A percentile compares a stretch with the other conserved stretches of the same genome.
phyloP scores from a whole-genome alignment of 2,329 filamentous ascomycete genomes.

The Cladosporium velox region DNA sequence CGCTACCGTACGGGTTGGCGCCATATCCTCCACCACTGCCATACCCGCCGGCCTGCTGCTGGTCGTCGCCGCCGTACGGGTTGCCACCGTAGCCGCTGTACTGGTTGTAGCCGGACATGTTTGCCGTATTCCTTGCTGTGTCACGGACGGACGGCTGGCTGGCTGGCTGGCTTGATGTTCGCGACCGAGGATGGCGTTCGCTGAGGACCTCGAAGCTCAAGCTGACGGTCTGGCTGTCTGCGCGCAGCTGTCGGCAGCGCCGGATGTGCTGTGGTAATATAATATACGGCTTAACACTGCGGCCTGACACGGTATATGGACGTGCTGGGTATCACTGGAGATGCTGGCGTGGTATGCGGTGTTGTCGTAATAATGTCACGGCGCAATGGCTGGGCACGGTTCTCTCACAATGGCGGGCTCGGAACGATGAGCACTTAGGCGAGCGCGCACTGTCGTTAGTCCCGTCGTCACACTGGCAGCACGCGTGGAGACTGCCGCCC shows the following conservation, averaged over 20 bases:
- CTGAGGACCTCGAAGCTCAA: constrained; percentile 19
- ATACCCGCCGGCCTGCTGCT: constrained; percentile 29
- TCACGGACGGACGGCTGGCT: background rate
- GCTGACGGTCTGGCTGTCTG: background rate
- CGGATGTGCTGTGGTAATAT: constrained; percentile 3
- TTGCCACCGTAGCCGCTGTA: constrained; percentile 62
- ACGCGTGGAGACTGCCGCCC: background rate
- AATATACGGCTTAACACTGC: background rate
- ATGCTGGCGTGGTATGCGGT: background rate
- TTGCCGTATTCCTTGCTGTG: constrained; percentile 17
- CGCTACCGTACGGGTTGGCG: constrained; percentile 38
- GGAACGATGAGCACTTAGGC: background rate
- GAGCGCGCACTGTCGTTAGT: background rate
- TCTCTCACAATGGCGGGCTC: background rate
- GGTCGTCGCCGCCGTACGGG: constrained; percentile 65
- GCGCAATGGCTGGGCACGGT: constrained; percentile 4
- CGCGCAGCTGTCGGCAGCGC: constrained; percentile 5
- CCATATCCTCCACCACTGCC: constrained; percentile 28
- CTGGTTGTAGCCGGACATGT: constrained; percentile 59
- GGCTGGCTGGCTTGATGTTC: background rate
- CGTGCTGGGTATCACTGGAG: background rate
- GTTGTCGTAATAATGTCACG: background rate
- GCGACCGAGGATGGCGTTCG: background rate
- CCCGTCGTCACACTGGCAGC: background rate
- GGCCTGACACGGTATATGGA: background rate